Evolutionary conservation across 2,329 filamentous ascomycete genomes (phyloP), one percentile per base, ranked within the genome.

Genomic region (Trichoderma oligosporum): DNA sequence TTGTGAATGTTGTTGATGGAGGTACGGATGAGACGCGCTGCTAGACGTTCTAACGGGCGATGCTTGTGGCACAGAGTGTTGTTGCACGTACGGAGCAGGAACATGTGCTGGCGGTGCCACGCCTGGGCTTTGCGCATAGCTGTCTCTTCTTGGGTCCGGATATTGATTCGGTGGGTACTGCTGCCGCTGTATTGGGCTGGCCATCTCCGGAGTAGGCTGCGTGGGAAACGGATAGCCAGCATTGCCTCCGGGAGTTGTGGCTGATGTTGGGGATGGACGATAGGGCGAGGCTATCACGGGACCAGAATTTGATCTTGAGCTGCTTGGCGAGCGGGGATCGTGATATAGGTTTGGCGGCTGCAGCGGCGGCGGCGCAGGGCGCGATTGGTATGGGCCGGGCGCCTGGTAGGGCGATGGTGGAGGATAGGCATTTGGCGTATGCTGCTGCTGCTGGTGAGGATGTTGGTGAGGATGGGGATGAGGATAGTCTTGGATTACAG

Each of bases 1-100:
- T n/a, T n/a, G n/a, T n/a, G n/a, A n/a, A n/a, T 39, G 83, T 82
- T 82, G 72, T 60, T 77, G 76, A 56, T 79, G 78, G 47, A 73
- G 66, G 62, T 67, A 71, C 24, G 72, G 63, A 56, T 74, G 73
- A 12, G 66, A 62, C 7, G 68, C 66, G 16, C 70, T 70, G 48
- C 71, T 72, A 7, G 76, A 71, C 9, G 75, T 74, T n/a, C 71
- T 74, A 22, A 80, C 70, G 2, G 78, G 78, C 11, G 80, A 76
- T 54, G 78, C 78, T 61, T 81, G 79, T 42, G 78, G 77, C 58
- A 80, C 65, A 9, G 71, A 54, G 29, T 66, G 44, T 62, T 65
- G 38, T 61, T 52, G 51, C 61, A 72, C 66, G 63, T 79, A 80
- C 41, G 71, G 69, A 52, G 71, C 72, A 39, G 72, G 64, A 53